Percentiles rank a stretch among this genome's conserved stretches.
Evolutionary conservation across 169 alveolate species (phyloP).

Genomic region (Cryptosporidium viatorum): DNA sequence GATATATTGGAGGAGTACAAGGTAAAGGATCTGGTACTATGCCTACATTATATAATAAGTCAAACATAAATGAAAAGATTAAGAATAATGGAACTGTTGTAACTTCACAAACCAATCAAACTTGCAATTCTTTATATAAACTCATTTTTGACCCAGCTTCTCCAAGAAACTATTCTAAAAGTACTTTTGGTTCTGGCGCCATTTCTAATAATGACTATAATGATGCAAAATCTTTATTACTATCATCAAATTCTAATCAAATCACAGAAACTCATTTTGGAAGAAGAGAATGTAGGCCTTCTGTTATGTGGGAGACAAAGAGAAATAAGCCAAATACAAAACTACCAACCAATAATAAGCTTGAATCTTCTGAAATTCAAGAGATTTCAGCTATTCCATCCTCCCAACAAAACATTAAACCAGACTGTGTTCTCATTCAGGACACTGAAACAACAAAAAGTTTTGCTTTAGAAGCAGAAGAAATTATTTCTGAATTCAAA

Average conservation of each 20-base stretch:
- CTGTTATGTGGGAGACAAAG: conserved; percentile 75
- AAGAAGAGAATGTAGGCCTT: conserved; percentile 75
- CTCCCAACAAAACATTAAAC: background rate
- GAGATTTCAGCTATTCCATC: background rate
- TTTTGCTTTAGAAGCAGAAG: background rate
- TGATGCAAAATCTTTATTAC: background rate
- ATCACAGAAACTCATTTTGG: conserved; percentile 45
- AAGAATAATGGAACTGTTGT: background rate
- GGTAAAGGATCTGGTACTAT: conserved; percentile 51
- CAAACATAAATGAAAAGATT: background rate
- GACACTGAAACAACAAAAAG: background rate
- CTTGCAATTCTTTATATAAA: conserved; percentile 1
- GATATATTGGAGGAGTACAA: conserved; percentile 68
- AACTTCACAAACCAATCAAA: background rate
- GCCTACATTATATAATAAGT: background rate
- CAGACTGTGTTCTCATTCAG: background rate
- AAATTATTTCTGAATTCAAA: background rate
- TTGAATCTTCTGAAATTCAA: background rate
- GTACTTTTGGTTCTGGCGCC: background rate
- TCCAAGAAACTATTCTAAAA: background rate
- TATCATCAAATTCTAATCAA: background rate
- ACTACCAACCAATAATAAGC: background rate
- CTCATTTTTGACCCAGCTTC: conserved; percentile 39
- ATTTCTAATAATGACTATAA: background rate
- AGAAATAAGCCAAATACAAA: conserved; percentile 20